Conservation (phyloP, 1,284 basidiomycete species). For the Exobasidium rhododendri region DNA sequence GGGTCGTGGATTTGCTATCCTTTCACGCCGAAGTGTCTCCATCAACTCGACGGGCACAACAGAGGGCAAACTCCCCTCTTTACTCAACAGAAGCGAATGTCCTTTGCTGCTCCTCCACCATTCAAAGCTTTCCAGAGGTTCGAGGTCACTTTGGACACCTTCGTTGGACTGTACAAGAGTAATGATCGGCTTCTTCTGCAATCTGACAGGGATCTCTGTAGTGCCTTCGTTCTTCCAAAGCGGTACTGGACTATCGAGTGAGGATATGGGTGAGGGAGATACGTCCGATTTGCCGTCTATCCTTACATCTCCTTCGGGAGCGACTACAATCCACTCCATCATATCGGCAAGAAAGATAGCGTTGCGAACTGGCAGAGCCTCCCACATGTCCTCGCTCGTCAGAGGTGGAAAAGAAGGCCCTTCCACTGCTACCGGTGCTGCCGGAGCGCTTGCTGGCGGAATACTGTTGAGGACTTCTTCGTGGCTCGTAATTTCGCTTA, state of each 20-base stretch:
- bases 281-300: conserved; percentile 3
- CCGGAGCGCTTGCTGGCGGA: neutral
- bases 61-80: neutral
- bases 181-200: neutral
- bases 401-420: neutral
- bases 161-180: neutral
- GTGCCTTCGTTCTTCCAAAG: conserved; percentile 4
- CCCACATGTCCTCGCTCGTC: conserved; percentile 4
- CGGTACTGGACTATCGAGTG: neutral
- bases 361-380: conserved; percentile 28
- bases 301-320: conserved; percentile 16
- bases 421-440: neutral
- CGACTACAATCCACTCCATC: conserved; percentile 35
- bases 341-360: conserved; percentile 33
- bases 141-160: too few species aligned
- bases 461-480: neutral
- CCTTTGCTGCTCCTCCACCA: conserved; percentile 1
- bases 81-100: neutral
- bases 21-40: neutral
- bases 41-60: neutral
- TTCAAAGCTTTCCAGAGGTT: neutral
- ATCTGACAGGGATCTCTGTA: neutral
- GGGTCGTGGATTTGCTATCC: conserved; percentile 6
- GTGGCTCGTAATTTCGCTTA: neutral
- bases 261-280: neutral